Base-by-base conservation (phyloP, 345 rosid genomes). In the Cardamine chenopodiifolia region DNA sequence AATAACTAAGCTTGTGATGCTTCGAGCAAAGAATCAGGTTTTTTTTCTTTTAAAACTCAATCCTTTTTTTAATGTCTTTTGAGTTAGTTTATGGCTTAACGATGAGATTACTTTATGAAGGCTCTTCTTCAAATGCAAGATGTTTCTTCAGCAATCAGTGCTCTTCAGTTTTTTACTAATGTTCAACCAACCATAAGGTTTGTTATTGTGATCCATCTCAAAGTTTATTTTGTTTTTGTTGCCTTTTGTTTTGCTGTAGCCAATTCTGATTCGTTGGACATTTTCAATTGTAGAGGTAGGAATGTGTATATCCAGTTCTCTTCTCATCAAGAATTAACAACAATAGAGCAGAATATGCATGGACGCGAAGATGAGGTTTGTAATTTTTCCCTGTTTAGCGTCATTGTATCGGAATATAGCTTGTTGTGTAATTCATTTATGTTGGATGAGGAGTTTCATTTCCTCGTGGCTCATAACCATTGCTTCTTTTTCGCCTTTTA, bases 81-180 rank as follows among this genome's bases (percentile, higher is more conserved):
- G 28, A 15, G 44, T 26, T 20, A 50, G 23, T 56, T 70, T 50
- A 8, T 62, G 39, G 53, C 45, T 48, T 15, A 25, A 44, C 19
- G 18, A 61, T 68, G 60, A 55, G 19, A 29, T 63, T 81, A 10
- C 31, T 49, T 35, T 42, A 1, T 75, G 72, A 44, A 95, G 99
- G 98, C 99, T 79, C 98, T 95, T 70, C 87, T 95, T 53, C 99
- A 95, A 75, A 90, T 95, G 98, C 97, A 95, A 87, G 98, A 95
- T 83, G 80, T 95, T 75, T 78, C 96, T 73, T 75, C 99, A 59
- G 97, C 98, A 26, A 71, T 90, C 54, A 89, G 72, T 81, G 99
- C 99, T 44, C 60, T 92, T 79, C 93, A 95, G 78, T 89, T 82
- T 70, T 92, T 90, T 66, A 74, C 96, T 12, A 90, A 86, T 73